A percentile compares a stretch with the other conserved stretches of the same genome.
These are phyloP conservation scores for Retiboletus flavoniger DNA, from an alignment of 1,284 basidiomycete species.

Conservation along the genomic window DNA sequence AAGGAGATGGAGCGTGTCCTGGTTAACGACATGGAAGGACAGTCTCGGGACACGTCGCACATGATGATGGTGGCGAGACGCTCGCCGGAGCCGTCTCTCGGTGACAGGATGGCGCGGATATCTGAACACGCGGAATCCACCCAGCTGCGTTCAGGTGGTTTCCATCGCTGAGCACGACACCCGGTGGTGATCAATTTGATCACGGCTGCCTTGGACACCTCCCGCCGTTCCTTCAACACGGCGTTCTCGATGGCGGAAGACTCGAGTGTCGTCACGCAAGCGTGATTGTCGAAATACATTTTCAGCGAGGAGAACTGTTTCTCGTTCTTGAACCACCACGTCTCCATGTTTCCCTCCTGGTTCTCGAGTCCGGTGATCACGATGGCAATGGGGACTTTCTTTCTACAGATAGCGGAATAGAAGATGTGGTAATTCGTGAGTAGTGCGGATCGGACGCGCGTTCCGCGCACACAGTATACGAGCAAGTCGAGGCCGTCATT, in stretches of 20 bases:
- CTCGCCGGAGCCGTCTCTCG: conserved; percentile 3
- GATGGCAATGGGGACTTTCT: conserved; percentile 31
- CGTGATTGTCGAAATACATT: conserved; percentile 28
- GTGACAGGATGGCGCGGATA: conserved; percentile 23
- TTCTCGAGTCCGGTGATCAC: conserved; percentile 33
- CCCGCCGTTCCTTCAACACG: conserved; percentile 19
- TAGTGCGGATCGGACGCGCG: conserved; percentile 28
- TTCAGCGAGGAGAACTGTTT: conserved; percentile 20
- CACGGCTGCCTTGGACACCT: conserved; percentile 16
- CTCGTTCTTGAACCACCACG: conserved; percentile 26
- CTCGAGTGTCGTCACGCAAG: conserved; percentile 31
- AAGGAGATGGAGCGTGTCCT: conserved; percentile 26
- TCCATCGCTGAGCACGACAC: conserved; percentile 24
- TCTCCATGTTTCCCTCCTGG: conserved; percentile 28
- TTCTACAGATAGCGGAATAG: conserved; percentile 34
- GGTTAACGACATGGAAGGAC: background rate
- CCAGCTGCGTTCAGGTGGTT: conserved; percentile 27
- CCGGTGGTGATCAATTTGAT: conserved; percentile 18
- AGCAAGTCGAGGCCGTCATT: conserved; percentile 26
- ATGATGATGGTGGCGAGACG: conserved; percentile 25
- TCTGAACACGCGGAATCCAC: conserved; percentile 27
- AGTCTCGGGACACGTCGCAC: conserved; percentile 18
- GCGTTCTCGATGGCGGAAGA: conserved; percentile 7
- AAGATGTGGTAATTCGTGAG: conserved; percentile 32
- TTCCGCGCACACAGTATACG: conserved; percentile 32